Conservation (phyloP, 371 early-diverging fungal genomes). For the Batkoa obscura region DNA sequence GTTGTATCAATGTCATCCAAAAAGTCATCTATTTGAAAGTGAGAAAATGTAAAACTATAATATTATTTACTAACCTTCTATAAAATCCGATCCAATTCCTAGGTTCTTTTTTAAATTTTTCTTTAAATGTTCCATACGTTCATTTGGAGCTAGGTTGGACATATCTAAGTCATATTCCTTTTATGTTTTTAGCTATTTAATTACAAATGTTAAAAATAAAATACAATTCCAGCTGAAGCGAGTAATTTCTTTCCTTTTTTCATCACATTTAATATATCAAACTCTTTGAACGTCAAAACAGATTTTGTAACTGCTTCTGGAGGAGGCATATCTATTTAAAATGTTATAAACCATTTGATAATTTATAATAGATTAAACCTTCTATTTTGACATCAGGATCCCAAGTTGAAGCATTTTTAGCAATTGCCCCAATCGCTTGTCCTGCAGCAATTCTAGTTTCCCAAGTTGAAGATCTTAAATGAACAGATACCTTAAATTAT, state of each 20-base stretch:
- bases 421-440: conserved; percentile 78
- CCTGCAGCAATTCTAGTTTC: conserved; percentile 92
- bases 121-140: conserved; percentile 63
- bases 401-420: conserved; percentile 70
- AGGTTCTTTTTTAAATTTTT: conserved; percentile 65
- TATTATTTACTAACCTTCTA: conserved; percentile 19
- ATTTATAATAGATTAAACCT: not conserved
- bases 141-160: conserved; percentile 59
- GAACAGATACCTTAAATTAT: conserved; percentile 46
- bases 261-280: conserved; percentile 68
- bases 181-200: conserved; percentile 6
- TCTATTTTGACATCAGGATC: conserved; percentile 21
- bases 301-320: conserved; percentile 10
- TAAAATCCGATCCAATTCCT: conserved; percentile 28
- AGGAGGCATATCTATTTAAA: not conserved
- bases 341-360: not conserved
- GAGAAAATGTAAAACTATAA: not conserved
- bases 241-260: conserved; percentile 62
- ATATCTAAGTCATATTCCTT: conserved; percentile 75
- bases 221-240: conserved; percentile 54
- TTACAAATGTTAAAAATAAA: not conserved
- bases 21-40: not conserved
- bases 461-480: conserved; percentile 77
- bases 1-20: conserved; percentile 41
- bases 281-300: conserved; percentile 35